Evolutionary conservation across 1,284 basidiomycete genomes (phyloP).

Genomic region (Marasmius tenuissimus): DNA sequence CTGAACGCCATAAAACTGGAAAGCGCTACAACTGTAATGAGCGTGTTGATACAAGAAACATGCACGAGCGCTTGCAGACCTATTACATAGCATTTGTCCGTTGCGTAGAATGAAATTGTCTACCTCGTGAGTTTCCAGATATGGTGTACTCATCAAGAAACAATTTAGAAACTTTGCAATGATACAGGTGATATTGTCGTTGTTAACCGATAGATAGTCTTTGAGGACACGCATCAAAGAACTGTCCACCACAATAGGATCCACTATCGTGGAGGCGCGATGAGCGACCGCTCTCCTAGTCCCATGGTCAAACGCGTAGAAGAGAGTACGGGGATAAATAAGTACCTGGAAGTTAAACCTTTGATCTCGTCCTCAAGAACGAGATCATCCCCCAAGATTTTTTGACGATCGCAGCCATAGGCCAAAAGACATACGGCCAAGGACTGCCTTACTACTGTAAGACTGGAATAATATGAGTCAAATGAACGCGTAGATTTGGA

Average conservation of each 20-base stretch:
- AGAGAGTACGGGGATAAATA: constrained; percentile 2
- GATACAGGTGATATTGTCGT: constrained; percentile 52
- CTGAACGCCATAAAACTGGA: constrained; percentile 65
- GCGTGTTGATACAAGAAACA: neutral
- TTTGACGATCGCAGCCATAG: constrained; percentile 60
- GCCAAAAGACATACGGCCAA: constrained; percentile 58
- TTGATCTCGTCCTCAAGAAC: constrained; percentile 47
- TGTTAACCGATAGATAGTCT: constrained; percentile 48
- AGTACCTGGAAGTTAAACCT: constrained; percentile 55
- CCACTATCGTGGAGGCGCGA: constrained; percentile 41
- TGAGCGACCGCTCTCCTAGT: constrained; percentile 48
- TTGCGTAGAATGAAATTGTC: constrained; percentile 72
- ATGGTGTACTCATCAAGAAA: constrained; percentile 56
- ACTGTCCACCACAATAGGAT: constrained; percentile 58
- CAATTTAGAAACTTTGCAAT: constrained; percentile 63
- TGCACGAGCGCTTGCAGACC: constrained; percentile 38
- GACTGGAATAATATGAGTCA: constrained; percentile 24
- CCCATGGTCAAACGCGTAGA: constrained; percentile 1
- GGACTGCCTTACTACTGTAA: constrained; percentile 54
- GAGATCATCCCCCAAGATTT: constrained; percentile 41
- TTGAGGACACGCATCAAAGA: constrained; percentile 51
- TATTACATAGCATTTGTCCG: constrained; percentile 49
- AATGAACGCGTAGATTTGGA: neutral
- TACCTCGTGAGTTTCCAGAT: constrained; percentile 62
- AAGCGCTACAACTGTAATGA: constrained; percentile 44